A percentile compares a stretch with the other conserved stretches of the same genome.
These are phyloP conservation scores for Aspergillus tubingensis DNA, from an alignment of 2,329 filamentous ascomycete genomes.

Conservation along the genomic window DNA sequence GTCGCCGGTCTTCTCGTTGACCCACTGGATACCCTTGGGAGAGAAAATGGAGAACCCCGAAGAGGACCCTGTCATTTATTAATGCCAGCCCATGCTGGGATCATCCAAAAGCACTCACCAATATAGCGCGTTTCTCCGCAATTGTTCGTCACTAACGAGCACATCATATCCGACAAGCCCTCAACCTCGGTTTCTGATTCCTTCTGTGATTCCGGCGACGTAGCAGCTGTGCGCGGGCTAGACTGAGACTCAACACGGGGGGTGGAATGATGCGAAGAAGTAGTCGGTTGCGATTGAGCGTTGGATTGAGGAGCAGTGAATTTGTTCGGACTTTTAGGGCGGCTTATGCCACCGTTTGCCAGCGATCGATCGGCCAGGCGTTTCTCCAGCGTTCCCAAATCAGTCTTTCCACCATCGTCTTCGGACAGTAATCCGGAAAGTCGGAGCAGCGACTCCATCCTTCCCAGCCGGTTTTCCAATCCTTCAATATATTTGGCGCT, in stretches of 20 bases:
- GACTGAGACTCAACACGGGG: conserved; percentile 50
- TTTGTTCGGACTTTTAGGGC: conserved; percentile 37
- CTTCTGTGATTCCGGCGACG: conserved; percentile 56
- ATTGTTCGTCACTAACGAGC: conserved; percentile 92
- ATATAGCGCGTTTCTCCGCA: conserved; percentile 95
- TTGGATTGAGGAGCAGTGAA: conserved; percentile 31
- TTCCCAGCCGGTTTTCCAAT: conserved; percentile 87
- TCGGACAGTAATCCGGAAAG: conserved; percentile 84
- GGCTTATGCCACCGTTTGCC: conserved; percentile 34
- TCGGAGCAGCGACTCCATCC: conserved; percentile 89
- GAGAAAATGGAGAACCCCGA: conserved; percentile 99
- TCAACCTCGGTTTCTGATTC: conserved; percentile 73
- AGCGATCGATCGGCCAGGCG: conserved; percentile 58
- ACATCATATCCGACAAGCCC: conserved; percentile 96
- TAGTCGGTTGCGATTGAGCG: conserved; percentile 31
- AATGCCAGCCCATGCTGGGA: conserved; percentile 3
- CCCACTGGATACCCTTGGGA: conserved; percentile 96
- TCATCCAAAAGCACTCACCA: conserved; percentile 56
- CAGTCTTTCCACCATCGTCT: conserved; percentile 80
- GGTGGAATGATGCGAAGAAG: conserved; percentile 46
- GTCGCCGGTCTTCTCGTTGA: conserved; percentile 97
- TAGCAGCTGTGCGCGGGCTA: conserved; percentile 53
- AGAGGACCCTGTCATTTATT: conserved; percentile 69
- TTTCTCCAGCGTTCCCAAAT: conserved; percentile 85
- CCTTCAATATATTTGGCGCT: conserved; percentile 98